These are phyloP conservation scores for Penicillium silybi DNA, from an alignment of 495 filamentous ascomycete species.

Conservation along the genomic window DNA sequence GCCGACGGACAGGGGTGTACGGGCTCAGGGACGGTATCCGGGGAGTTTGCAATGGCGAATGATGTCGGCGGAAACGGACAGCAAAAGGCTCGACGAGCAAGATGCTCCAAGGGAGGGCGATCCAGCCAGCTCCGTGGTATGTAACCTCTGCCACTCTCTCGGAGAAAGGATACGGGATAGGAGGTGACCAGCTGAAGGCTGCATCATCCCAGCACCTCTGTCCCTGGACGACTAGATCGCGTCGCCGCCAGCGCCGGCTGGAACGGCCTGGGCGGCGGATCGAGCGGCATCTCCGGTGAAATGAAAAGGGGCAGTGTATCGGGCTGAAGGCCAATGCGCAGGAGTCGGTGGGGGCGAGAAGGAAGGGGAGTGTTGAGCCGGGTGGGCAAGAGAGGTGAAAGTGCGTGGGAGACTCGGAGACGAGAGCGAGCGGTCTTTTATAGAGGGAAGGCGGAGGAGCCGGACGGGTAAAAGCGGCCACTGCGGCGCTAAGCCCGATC, in stretches of 20 bases:
- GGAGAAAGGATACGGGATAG: background rate
- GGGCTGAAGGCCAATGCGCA: constrained; percentile 1
- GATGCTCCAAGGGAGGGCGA: background rate
- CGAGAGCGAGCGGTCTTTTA: background rate
- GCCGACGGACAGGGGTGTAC: background rate
- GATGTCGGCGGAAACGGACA: background rate
- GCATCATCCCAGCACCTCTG: background rate
- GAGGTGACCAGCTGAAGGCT: background rate
- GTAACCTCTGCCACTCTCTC: background rate
- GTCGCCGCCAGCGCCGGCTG: background rate
- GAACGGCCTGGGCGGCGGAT: constrained; percentile 3
- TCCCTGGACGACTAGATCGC: background rate
- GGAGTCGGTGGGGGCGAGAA: constrained; percentile 3
- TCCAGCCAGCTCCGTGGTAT: background rate
- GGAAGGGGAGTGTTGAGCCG: background rate
- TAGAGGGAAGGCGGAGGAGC: background rate
- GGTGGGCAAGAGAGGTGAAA: background rate
- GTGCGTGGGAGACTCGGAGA: background rate
- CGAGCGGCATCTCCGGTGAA: constrained; percentile 8
- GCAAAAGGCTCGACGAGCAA: background rate
- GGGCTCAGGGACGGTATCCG: background rate
- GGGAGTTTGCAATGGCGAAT: background rate
- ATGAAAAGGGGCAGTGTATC: constrained; percentile 9
- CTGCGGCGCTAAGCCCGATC: background rate
- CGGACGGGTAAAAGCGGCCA: constrained; percentile 1